Evolutionary conservation across 169 alveolate genomes (phyloP), one percentile per base, ranked within the genome.

Genomic region (Cyclospora cayetanensis): DNA sequence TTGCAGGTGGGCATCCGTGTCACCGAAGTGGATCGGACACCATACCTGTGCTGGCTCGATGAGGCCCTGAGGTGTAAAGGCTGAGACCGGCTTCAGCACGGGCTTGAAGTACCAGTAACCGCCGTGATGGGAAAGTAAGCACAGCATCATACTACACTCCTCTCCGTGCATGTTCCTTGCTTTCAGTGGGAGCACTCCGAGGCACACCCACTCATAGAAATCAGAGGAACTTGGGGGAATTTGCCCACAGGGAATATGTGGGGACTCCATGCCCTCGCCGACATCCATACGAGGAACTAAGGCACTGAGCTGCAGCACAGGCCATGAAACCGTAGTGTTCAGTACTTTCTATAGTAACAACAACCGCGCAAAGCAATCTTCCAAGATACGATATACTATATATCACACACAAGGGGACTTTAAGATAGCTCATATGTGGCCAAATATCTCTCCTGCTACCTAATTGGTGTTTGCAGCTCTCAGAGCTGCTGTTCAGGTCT

Each of bases 41-140:
- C n/a, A n/a, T 70, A 87, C 92, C 92, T 87, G 87, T 18, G 92
- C 92, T 29, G 92, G 70, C n/a, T 72, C 92, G 50, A 87, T 46
- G 7, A 87, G 85, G 39, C 72, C 92, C 34, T 87, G 92, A 7
- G 92, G 92, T 22, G 92, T 87, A 79, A 87, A 87, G 12, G 92
- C 92, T 11, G 92, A 41, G 79, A 87, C 92, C 35, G 92, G 92
- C 42, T 70, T 43, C 79, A 87, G 50, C 74, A 87, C 86, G 20
- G 92, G 86, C 53, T 87, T 87, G 65, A 87, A 53, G 46, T 66
- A 87, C 92, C 92, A 87, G 79, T 35, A 66, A 37, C 92, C 87
- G 65, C 46, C 85, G 46, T 87, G 86, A 34, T 87, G 86, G 55
- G 77, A 85, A 29, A 87, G 92, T 42, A 87, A 79, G 87, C 92